Evolutionary conservation across 2,329 filamentous ascomycete species (phyloP), one percentile per base, ranked within the genome.

Genomic region (Aspergillus quadricinctus): DNA sequence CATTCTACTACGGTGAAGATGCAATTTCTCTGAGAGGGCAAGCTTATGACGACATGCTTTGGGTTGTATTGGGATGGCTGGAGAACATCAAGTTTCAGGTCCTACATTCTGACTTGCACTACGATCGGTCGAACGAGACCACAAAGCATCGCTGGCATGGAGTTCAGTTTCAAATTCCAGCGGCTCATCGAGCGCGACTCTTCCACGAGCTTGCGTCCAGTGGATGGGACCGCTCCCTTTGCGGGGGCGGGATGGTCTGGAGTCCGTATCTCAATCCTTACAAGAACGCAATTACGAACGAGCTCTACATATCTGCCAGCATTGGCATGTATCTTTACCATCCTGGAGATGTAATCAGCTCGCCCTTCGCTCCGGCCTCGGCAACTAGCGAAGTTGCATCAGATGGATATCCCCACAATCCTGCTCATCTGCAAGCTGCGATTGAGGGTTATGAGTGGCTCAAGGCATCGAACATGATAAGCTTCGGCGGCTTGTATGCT

Each of bases 211-310:
- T 96, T 40, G 89, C 90, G 4, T 81, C 84, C 4, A 77, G 81
- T 10, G 91, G 93, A 4, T 97, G 92, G 91, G 89, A 95, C 68
- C 88, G 83, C 23, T 80, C 80, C 25, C 81, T 96, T 4, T 97
- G 93, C 66, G 83, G 83, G 4, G 93, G 93, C 23, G 93, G 93
- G 48, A 95, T 97, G 89, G 83, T 86, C 14, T 97, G 93, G 93
- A 95, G 89, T 63, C 90, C 90, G 2, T 83, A 84, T 37, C 76
- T 93, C 28, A 74, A 81, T 41, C 91, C 92, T 0, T 97, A 97
- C 78, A 97, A 97, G 70, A 97, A 97, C 67, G 91, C 93, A 60
- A 95, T 97, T 65, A 97, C 93, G 29, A 97, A 97, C 68, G 86
- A 97, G 70, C 82, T 97, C 1, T 97, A 84, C 75, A 90, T 97